phyloP scores from a whole-genome alignment of 2,329 filamentous ascomycete genomes.

The Ophiostoma ips region DNA sequence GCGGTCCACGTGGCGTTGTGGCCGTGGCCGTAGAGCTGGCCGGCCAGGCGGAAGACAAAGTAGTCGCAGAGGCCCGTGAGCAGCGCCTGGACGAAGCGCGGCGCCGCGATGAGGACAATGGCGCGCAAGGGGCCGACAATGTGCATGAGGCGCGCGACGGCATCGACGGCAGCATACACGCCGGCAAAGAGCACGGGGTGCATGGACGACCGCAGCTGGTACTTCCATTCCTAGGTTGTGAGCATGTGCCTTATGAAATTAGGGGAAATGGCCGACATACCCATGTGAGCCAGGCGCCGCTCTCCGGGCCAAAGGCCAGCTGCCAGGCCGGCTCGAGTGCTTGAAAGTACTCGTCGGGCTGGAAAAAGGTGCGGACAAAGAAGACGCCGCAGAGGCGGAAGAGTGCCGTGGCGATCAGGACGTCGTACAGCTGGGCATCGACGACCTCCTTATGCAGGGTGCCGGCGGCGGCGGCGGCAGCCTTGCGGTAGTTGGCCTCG shows the following conservation, averaged over 20 bases:
- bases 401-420: constrained; percentile 35
- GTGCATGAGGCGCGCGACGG: constrained; percentile 38
- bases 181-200: constrained; percentile 79
- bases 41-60: constrained; percentile 74
- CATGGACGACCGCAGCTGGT: constrained; percentile 75
- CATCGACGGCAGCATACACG: constrained; percentile 52
- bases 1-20: constrained; percentile 53
- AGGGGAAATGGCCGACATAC: constrained; percentile 31
- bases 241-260: neutral
- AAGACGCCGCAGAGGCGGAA: constrained; percentile 72
- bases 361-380: constrained; percentile 77
- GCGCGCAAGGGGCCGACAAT: constrained; percentile 43
- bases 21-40: constrained; percentile 53
- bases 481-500: constrained; percentile 7
- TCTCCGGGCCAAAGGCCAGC: constrained; percentile 62
- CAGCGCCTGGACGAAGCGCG: constrained; percentile 61
- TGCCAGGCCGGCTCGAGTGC: constrained; percentile 89
- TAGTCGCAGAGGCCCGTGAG: constrained; percentile 70
- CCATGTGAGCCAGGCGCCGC: constrained; percentile 92
- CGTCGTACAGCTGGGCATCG: constrained; percentile 21
- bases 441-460: constrained; percentile 18
- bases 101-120: constrained; percentile 55
- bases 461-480: constrained; percentile 2
- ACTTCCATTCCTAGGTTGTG: constrained; percentile 57
- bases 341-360: constrained; percentile 96